Conservation (phyloP, 2,329 filamentous ascomycete genomes). For the Cladosporium cucumerinum region DNA sequence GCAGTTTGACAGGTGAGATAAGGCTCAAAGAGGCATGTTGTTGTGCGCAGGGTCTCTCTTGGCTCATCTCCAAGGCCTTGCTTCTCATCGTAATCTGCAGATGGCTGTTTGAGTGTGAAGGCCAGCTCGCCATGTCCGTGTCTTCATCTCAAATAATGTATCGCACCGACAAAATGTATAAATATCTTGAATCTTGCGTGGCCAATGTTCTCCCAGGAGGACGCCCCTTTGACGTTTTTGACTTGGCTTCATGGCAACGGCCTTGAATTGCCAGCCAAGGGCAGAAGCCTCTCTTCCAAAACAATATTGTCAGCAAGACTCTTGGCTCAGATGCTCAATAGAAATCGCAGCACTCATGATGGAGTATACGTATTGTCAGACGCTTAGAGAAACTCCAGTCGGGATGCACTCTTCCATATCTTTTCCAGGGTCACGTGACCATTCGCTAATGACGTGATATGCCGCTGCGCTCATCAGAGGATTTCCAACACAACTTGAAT, state of each 20-base stretch:
- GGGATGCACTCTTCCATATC: background rate
- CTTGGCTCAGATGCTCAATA: background rate
- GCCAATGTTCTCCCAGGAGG: background rate
- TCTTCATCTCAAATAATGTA: background rate
- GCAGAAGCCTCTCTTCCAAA: background rate
- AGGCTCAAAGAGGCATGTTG: background rate
- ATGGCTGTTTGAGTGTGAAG: background rate
- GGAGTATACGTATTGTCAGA: background rate
- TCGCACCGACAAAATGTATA: background rate
- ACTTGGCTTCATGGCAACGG: background rate
- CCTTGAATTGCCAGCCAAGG: background rate
- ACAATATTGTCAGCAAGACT: background rate
- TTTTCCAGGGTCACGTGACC: background rate
- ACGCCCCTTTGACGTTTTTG: background rate
- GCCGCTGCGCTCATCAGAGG: background rate
- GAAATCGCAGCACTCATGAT: background rate
- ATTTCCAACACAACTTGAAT: background rate
- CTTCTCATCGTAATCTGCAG: background rate
- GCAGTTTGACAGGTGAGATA: background rate
- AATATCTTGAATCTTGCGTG: background rate
- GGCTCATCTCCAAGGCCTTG: background rate
- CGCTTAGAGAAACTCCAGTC: background rate
- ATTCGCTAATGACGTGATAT: background rate
- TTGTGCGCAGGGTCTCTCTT: background rate
- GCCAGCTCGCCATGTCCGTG: background rate